Conservation (phyloP, 1,139 yeast genomes). For the Chernovozyma sophiae-reginae region DNA sequence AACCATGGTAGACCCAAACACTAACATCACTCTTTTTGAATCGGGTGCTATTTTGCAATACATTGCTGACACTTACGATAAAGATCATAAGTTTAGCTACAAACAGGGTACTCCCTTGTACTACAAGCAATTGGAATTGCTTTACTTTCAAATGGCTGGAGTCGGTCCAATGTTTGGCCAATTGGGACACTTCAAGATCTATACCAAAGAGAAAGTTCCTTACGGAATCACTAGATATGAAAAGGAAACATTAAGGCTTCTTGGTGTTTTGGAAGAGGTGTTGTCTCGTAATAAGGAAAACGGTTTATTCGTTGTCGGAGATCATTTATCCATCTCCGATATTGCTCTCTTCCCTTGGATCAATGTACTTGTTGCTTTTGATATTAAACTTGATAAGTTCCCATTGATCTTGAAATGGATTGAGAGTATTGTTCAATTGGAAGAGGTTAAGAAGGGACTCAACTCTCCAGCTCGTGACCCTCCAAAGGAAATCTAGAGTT, state of each 20-base stretch:
- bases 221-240: constrained; percentile 51
- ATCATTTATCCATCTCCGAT: constrained; percentile 53
- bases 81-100: constrained; percentile 45
- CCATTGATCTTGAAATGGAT: background rate
- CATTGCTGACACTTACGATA: constrained; percentile 55
- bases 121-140: constrained; percentile 49
- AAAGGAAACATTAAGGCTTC: constrained; percentile 49
- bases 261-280: constrained; percentile 49
- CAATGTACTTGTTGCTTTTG: background rate
- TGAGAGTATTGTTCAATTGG: background rate
- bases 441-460: background rate
- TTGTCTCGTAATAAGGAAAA: constrained; percentile 33
- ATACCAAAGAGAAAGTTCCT: constrained; percentile 45
- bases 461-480: too few relatives aligned
- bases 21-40: constrained; percentile 49
- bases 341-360: constrained; percentile 17
- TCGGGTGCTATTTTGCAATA: constrained; percentile 57
- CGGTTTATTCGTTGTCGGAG: constrained; percentile 52
- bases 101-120: constrained; percentile 41
- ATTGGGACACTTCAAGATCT: constrained; percentile 41
- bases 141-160: constrained; percentile 55
- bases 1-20: constrained; percentile 42
- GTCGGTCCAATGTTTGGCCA: constrained; percentile 63
- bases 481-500: too few relatives aligned
- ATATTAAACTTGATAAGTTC: background rate